These are phyloP conservation scores for Magnaporthiopsis rhizophila DNA, from an alignment of 2,329 filamentous ascomycete species.

Conservation along the genomic window DNA sequence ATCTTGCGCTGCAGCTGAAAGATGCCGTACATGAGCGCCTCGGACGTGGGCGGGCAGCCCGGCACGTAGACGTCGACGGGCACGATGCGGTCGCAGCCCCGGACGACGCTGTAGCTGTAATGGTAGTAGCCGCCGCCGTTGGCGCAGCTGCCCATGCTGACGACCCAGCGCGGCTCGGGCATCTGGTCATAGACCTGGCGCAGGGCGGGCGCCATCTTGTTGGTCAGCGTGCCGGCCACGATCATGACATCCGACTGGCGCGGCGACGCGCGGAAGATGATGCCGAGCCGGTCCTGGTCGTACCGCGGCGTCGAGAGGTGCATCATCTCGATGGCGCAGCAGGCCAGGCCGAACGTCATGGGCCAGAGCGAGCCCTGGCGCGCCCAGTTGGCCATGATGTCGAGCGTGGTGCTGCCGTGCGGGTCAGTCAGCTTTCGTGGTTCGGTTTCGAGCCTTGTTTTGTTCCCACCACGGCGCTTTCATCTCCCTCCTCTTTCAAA, in stretches of 20 bases:
- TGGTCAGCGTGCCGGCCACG: conserved; percentile 84
- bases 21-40: conserved; percentile 46
- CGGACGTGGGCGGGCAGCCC: conserved; percentile 46
- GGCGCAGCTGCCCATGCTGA: conserved; percentile 64
- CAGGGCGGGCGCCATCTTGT: conserved; percentile 91
- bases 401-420: conserved; percentile 59
- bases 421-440: background rate
- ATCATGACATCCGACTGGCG: conserved; percentile 91
- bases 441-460: no score
- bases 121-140: conserved; percentile 70
- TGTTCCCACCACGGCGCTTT: background rate
- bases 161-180: conserved; percentile 80
- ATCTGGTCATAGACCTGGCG: conserved; percentile 93
- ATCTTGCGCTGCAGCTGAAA: conserved; percentile 67
- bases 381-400: conserved; percentile 76
- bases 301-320: conserved; percentile 80
- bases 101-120: conserved; percentile 60
- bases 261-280: conserved; percentile 84
- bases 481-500: background rate
- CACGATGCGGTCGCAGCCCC: conserved; percentile 57
- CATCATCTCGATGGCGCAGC: conserved; percentile 92
- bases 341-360: conserved; percentile 81
- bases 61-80: conserved; percentile 64
- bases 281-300: conserved; percentile 81
- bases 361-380: conserved; percentile 82